phyloP scores from a whole-genome alignment of 1,284 basidiomycete genomes.

The Ustilago trichophora region DNA sequence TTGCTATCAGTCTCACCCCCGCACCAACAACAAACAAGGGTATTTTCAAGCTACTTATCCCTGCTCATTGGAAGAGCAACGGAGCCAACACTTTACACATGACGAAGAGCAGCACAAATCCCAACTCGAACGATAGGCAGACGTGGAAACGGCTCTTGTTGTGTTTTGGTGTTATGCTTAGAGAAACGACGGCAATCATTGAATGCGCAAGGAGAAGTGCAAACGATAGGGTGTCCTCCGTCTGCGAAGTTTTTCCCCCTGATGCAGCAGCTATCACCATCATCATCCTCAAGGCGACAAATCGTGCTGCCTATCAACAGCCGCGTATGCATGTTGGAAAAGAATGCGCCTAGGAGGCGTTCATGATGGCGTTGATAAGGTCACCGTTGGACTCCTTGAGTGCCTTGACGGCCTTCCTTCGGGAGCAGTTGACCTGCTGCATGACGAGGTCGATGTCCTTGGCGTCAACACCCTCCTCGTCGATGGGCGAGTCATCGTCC shows the following conservation, averaged over 20 bases:
- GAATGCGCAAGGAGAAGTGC: not conserved
- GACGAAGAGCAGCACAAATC: not conserved
- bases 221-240: too few species aligned
- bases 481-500: conserved; percentile 65
- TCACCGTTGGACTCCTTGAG: conserved; percentile 66
- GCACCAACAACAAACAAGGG: too few species aligned
- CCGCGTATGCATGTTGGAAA: too few species aligned
- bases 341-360: conserved; percentile 45
- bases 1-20: too few species aligned
- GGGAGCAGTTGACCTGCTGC: conserved; percentile 72
- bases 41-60: too few species aligned
- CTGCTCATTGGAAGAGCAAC: too few species aligned
- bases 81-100: too few species aligned
- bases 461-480: conserved; percentile 74
- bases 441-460: conserved; percentile 95
- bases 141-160: conserved; percentile 3
- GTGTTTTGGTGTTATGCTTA: not conserved
- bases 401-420: conserved; percentile 66
- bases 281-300: too few species aligned
- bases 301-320: too few species aligned
- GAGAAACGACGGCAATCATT: not conserved
- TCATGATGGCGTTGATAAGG: conserved; percentile 66
- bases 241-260: too few species aligned
- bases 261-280: too few species aligned
- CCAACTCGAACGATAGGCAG: not conserved